Evolutionary conservation across 352 stramenopile species (phyloP).

Genomic region (Halophytophthora batemanensis): DNA sequence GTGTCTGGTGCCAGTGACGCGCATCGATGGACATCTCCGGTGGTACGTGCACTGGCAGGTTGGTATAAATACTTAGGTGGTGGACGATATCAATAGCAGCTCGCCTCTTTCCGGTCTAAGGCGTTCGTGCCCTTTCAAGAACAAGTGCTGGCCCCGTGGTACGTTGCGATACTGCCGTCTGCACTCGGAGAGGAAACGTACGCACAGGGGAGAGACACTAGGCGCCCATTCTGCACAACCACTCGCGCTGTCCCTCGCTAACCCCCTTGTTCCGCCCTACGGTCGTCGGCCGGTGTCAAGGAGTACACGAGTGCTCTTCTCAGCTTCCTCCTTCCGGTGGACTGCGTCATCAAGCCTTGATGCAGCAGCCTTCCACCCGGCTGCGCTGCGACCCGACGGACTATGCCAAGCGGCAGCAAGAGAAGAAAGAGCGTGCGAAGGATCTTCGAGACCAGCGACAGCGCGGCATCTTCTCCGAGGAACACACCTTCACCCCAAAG

Average conservation of each 20-base stretch:
- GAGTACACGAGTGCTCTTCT: background rate
- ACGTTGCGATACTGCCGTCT: constrained; percentile 9
- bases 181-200: constrained; percentile 12
- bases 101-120: no score
- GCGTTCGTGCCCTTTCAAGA: constrained; percentile 17
- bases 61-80: constrained; percentile 16
- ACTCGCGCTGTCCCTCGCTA: background rate
- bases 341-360: constrained; percentile 23
- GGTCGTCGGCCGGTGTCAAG: background rate
- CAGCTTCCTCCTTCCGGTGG: background rate
- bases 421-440: constrained; percentile 73
- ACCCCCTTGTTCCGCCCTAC: background rate
- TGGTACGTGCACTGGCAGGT: background rate
- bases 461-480: constrained; percentile 64
- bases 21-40: no score
- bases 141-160: constrained; percentile 5
- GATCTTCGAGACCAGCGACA: constrained; percentile 69
- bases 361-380: constrained; percentile 45
- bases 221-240: constrained; percentile 9
- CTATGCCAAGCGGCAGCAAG: constrained; percentile 76
- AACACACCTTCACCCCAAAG: constrained; percentile 81
- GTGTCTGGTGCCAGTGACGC: no score
- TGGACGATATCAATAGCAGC: constrained; percentile 31
- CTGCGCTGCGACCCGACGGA: constrained; percentile 76
- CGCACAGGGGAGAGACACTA: constrained; percentile 3